Conservation (phyloP, 164 flowering plant species). For the Vitis labrusca region DNA sequence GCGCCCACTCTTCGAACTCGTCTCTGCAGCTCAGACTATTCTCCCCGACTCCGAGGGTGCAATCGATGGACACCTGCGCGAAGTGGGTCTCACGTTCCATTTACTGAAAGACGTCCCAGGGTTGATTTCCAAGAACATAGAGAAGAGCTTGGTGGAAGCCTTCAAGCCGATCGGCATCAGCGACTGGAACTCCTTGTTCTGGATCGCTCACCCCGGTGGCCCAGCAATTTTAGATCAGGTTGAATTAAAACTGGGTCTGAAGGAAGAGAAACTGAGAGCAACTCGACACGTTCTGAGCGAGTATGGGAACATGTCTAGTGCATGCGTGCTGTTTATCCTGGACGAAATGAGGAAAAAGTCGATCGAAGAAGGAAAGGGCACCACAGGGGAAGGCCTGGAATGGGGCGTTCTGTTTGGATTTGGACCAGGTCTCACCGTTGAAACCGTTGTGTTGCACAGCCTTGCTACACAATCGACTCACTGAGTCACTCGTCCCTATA, state of each 20-base stretch:
- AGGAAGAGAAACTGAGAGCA: constrained; percentile 25
- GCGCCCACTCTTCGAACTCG: constrained; percentile 22
- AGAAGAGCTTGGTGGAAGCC: constrained; percentile 23
- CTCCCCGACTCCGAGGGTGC: constrained; percentile 36
- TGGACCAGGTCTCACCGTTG: constrained; percentile 34
- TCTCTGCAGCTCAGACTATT: constrained; percentile 29
- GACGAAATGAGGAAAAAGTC: constrained; percentile 35
- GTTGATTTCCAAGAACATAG: constrained; percentile 32
- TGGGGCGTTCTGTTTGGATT: constrained; percentile 37
- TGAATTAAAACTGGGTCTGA: constrained; percentile 22
- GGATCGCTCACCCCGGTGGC: constrained; percentile 35
- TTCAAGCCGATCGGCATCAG: constrained; percentile 24
- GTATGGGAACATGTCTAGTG: constrained; percentile 37
- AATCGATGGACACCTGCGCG: constrained; percentile 31
- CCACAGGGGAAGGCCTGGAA: constrained; percentile 33
- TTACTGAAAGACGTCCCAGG: constrained; percentile 30
- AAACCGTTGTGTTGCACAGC: constrained; percentile 32
- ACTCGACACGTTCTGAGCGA: constrained; percentile 29
- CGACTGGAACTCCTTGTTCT: constrained; percentile 33
- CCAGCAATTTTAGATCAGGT: constrained; percentile 38
- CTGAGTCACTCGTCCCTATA: too few species aligned
- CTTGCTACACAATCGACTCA: neutral
- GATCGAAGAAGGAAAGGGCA: constrained; percentile 19
- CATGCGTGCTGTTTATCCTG: constrained; percentile 30
- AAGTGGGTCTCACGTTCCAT: constrained; percentile 31